Base-by-base conservation (phyloP, 176 grass and related monocot species). In the Lolium perenne region DNA sequence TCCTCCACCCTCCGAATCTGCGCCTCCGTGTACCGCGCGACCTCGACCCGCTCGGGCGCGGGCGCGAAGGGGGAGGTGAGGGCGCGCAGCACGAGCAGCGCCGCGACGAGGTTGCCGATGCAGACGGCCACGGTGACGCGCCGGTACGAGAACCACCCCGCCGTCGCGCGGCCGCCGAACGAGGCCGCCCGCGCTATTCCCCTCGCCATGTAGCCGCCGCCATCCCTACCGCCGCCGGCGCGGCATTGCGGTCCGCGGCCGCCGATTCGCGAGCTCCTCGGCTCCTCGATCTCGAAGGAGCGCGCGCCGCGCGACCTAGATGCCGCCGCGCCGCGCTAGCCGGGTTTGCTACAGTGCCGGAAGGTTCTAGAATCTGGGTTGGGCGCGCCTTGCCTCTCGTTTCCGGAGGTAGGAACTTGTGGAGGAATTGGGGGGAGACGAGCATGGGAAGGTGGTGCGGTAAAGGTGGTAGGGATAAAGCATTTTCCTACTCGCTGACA, bases 1-100 rank as follows among this genome's bases (percentile, higher is more conserved):
- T 99, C 97, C 83, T 96, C 88, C 23, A 92, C 88, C 49, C 78
- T 88, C 79, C 77, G 86, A 91, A 88, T 88, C 85, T 96, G 97
- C 79, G 94, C 88, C 79, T 94, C 88, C 83, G 90, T 61, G 77
- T 92, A 91, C 79, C 67, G 58, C 70, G 73, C 86, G 57, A 74
- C 80, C 73, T 83, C 74, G 51, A 16, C 68, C 7, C 84, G 83
- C 50, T 81, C 68, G 80, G 83, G 77, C 85, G 45, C 4, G 9
- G 85, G 71, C 1, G 58, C 40, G 48, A 60, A 51, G 69, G 78
- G 76, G 51, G 86, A 82, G 62, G 89, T 91, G 74, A 94, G 83
- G 85, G 88, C 91, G 77, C 93, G 91, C 22, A 99, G 88, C 81
- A 99, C 91, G 53, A 99, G 71, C 59, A 99, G 85, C 47, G 87